phyloP scores from a whole-genome alignment of 371 early-diverging fungal genomes.

The Lichtheimia ramosa region DNA sequence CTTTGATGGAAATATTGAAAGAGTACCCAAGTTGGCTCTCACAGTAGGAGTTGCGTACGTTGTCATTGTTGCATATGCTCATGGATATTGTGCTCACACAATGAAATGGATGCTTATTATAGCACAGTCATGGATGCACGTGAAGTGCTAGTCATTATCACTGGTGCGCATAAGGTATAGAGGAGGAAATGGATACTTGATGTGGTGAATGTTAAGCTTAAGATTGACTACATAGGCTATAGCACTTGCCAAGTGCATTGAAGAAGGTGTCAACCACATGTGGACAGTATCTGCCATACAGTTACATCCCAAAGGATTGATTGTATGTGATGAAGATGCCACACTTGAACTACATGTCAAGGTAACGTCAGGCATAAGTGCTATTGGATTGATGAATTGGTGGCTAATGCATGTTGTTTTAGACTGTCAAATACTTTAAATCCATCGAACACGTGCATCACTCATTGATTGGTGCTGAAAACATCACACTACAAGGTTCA shows the following conservation, averaged over 20 bases:
- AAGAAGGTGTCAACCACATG: slow-evolving; percentile 82
- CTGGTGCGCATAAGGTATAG: slow-evolving; percentile 70
- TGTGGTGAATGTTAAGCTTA: background rate
- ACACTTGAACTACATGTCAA: slow-evolving; percentile 83
- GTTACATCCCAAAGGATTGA: slow-evolving; percentile 74
- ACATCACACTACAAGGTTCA: slow-evolving; percentile 74
- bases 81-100: background rate
- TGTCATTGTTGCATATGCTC: background rate
- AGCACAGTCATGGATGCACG: slow-evolving; percentile 83
- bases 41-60: slow-evolving; percentile 68
- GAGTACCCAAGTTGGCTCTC: slow-evolving; percentile 70
- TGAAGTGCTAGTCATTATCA: slow-evolving; percentile 79
- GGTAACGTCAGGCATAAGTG: slow-evolving; percentile 10
- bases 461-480: slow-evolving; percentile 77
- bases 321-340: slow-evolving; percentile 86
- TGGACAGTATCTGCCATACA: slow-evolving; percentile 88
- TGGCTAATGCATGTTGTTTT: background rate
- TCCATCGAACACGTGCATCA: slow-evolving; percentile 88
- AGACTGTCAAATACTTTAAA: slow-evolving; percentile 89
- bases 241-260: slow-evolving; percentile 79
- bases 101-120: background rate
- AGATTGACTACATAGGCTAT: slow-evolving; percentile 21
- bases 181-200: background rate
- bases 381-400: background rate
- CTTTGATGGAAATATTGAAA: slow-evolving; percentile 70